A percentile compares a stretch with the other conserved stretches of the same genome.
Conservation (phyloP, 1,139 yeast genomes). For the Lodderomyces elongisporus region DNA sequence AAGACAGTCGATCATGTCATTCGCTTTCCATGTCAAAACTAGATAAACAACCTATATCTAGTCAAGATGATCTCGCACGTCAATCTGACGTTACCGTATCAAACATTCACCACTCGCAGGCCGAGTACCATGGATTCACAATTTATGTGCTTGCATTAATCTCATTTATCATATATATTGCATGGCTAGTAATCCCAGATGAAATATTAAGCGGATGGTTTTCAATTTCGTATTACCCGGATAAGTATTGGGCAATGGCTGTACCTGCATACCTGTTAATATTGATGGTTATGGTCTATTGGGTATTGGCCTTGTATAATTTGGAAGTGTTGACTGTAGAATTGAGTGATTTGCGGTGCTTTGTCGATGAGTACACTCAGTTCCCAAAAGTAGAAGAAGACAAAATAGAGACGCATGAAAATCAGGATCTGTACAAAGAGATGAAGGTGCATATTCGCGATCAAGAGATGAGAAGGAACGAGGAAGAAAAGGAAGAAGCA, state of each 20-base stretch:
- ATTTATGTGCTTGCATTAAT: conserved; percentile 59
- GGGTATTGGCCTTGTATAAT: conserved; percentile 66
- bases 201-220: conserved; percentile 43
- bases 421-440: conserved; percentile 4
- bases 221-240: conserved; percentile 71
- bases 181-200: conserved; percentile 71
- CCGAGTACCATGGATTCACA: conserved; percentile 81
- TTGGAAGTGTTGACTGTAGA: conserved; percentile 64
- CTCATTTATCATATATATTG: conserved; percentile 47
- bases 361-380: conserved; percentile 66
- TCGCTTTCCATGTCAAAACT: no score
- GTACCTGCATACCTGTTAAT: conserved; percentile 67
- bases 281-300: conserved; percentile 65
- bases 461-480: not conserved
- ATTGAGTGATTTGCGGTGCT: conserved; percentile 53
- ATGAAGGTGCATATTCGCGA: not conserved
- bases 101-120: conserved; percentile 25
- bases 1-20: no score
- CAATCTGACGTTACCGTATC: conserved; percentile 76
- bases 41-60: no score
- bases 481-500: conserved; percentile 12
- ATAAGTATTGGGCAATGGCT: conserved; percentile 83
- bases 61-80: conserved; percentile 58
- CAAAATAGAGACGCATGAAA: no score
- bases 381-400: conserved; percentile 29